These are phyloP conservation scores for Aspergillus sp. DNA, from an alignment of 2,329 filamentous ascomycete species.

Conservation along the genomic window DNA sequence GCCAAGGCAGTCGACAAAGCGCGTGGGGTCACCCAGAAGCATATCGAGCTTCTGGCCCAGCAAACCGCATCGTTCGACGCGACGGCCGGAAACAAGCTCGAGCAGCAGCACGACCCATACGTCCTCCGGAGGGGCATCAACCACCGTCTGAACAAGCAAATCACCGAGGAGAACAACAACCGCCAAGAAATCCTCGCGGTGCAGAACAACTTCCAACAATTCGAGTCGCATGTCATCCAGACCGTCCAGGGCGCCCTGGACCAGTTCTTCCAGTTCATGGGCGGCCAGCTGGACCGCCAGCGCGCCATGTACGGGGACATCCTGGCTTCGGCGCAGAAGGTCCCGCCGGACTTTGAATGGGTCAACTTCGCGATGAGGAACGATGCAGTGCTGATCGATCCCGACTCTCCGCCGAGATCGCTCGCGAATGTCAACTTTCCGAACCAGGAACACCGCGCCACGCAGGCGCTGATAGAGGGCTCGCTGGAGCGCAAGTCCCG, in stretches of 20 bases:
- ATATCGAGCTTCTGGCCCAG: constrained; percentile 87
- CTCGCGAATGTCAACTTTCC: constrained; percentile 71
- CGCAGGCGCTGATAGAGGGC: constrained; percentile 76
- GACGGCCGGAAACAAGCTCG: constrained; percentile 55
- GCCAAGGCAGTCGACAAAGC: constrained; percentile 89
- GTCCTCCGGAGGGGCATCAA: constrained; percentile 71
- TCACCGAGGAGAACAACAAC: constrained; percentile 93
- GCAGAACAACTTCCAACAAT: constrained; percentile 81
- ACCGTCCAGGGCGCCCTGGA: constrained; percentile 74
- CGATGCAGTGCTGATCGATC: constrained; percentile 64
- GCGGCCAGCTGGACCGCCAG: constrained; percentile 71
- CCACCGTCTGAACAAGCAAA: constrained; percentile 79
- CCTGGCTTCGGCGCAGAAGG: constrained; percentile 61
- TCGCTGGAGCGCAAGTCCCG: constrained; percentile 83
- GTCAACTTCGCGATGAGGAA: constrained; percentile 68
- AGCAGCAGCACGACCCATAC: constrained; percentile 74
- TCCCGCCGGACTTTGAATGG: constrained; percentile 87
- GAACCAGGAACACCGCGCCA: constrained; percentile 75
- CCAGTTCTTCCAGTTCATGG: constrained; percentile 71
- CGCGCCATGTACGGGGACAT: constrained; percentile 78
- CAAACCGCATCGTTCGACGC: constrained; percentile 74
- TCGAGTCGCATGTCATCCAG: constrained; percentile 76
- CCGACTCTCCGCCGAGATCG: constrained; percentile 61
- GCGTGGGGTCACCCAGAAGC: constrained; percentile 77
- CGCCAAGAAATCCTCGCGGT: constrained; percentile 81